A percentile compares a stretch with the other conserved stretches of the same genome.
phyloP scores from a whole-genome alignment of 345 rosid genomes.

The Eucalyptus caleyi region DNA sequence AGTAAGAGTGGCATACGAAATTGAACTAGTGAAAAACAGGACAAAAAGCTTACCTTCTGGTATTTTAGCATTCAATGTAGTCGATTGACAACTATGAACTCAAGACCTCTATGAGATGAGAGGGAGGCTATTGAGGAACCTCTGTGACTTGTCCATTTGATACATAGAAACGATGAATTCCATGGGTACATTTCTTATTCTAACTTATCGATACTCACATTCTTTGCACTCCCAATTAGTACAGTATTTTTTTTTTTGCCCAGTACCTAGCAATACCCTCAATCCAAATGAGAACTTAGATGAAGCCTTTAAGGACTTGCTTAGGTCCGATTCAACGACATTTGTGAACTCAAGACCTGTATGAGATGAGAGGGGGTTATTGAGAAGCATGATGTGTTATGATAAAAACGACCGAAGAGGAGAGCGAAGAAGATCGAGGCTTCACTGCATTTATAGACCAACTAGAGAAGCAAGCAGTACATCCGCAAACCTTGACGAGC shows the following conservation, averaged over 20 bases:
- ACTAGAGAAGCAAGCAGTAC: neutral
- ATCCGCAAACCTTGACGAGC: neutral
- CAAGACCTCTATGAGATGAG: neutral
- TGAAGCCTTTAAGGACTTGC: neutral
- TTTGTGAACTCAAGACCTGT: neutral
- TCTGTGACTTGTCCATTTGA: accelerated
- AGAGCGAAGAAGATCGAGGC: neutral
- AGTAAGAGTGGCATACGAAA: neutral
- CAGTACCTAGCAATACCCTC: accelerated
- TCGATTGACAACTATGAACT: neutral
- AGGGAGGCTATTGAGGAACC: neutral
- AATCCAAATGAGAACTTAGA: neutral
- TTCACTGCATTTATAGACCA: neutral
- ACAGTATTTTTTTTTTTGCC: too few species aligned
- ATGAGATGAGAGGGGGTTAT: neutral
- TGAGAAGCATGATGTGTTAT: neutral
- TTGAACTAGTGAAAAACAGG: neutral
- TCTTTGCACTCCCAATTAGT: accelerated
- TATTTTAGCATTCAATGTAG: neutral
- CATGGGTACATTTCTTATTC: accelerated
- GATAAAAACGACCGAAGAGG: neutral
- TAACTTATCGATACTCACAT: accelerated
- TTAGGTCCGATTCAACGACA: neutral
- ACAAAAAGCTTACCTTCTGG: neutral
- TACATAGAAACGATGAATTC: accelerated